These are phyloP conservation scores for Lepidium aucheri DNA, from an alignment of 345 rosid species.

Conservation along the genomic window DNA sequence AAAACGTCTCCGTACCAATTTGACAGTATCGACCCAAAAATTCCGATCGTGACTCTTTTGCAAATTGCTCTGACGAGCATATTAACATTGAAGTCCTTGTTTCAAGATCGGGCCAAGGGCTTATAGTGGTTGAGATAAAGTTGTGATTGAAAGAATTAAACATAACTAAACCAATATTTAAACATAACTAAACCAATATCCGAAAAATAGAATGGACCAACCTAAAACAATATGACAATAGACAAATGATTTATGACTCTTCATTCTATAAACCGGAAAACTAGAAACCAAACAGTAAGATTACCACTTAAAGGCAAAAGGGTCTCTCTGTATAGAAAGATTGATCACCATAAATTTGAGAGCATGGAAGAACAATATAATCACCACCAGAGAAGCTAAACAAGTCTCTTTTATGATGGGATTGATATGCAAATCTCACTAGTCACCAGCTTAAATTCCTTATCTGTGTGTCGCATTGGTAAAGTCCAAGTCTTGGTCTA, in stretches of 20 bases:
- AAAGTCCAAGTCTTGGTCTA: not conserved
- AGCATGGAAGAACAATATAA: not conserved
- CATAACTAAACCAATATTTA: not conserved
- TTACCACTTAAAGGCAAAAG: not conserved
- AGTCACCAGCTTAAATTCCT: not conserved
- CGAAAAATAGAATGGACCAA: too few relatives aligned
- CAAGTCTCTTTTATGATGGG: not conserved
- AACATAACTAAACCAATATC: too few relatives aligned
- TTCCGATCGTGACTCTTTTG: not conserved
- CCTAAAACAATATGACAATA: not conserved
- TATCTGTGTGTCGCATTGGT: not conserved
- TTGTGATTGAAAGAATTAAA: not conserved
- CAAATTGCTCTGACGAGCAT: not conserved
- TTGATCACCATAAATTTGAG: not conserved
- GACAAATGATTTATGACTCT: not conserved
- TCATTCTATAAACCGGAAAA: not conserved
- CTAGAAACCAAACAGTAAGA: not conserved
- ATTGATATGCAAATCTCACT: not conserved
- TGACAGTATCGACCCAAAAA: not conserved
- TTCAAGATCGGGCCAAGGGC: not conserved
- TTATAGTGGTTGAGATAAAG: not conserved
- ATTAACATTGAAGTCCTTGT: not conserved
- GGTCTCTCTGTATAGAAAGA: not conserved
- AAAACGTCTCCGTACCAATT: slow-evolving; percentile 8
- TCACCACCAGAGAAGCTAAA: not conserved